Conservation (phyloP, 371 early-diverging fungal genomes). For the Smittium culicis region DNA sequence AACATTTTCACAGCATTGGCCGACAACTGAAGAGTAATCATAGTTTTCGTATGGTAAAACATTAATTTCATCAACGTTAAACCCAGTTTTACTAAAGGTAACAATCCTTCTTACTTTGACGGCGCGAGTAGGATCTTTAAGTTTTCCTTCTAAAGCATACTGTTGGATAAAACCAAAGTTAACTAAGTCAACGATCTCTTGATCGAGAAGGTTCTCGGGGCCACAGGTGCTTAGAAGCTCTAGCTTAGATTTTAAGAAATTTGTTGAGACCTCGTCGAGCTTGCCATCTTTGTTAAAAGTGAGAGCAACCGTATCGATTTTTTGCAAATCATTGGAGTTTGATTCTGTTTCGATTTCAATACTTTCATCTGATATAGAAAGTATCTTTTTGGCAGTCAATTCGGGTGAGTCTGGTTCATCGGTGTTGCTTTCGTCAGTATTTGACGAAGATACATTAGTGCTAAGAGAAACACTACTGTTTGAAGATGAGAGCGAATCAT, state of each 20-base stretch:
- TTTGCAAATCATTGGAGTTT: neutral
- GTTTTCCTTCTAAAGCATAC: constrained; percentile 69
- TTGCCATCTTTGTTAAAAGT: neutral
- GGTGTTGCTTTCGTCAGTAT: neutral
- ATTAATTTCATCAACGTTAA: constrained; percentile 48
- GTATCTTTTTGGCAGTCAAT: neutral
- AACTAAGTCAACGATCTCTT: constrained; percentile 62
- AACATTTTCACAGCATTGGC: constrained; percentile 94
- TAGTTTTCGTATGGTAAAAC: constrained; percentile 64
- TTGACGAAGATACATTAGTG: neutral
- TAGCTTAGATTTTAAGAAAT: neutral
- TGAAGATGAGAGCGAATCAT: neutral
- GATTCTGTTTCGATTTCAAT: neutral
- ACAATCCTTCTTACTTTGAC: constrained; percentile 67
- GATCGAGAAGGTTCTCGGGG: constrained; percentile 37
- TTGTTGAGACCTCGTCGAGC: neutral
- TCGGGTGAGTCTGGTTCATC: neutral
- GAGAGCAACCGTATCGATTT: neutral
- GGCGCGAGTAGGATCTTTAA: constrained; percentile 64
- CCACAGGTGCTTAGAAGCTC: constrained; percentile 36
- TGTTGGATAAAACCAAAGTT: constrained; percentile 54
- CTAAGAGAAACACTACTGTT: neutral
- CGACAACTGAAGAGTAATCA: constrained; percentile 76
- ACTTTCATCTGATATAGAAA: neutral
- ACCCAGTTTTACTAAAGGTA: constrained; percentile 51